Conservation (phyloP, 768 basidiomycete genomes). For the Neoboletus magnificus region DNA sequence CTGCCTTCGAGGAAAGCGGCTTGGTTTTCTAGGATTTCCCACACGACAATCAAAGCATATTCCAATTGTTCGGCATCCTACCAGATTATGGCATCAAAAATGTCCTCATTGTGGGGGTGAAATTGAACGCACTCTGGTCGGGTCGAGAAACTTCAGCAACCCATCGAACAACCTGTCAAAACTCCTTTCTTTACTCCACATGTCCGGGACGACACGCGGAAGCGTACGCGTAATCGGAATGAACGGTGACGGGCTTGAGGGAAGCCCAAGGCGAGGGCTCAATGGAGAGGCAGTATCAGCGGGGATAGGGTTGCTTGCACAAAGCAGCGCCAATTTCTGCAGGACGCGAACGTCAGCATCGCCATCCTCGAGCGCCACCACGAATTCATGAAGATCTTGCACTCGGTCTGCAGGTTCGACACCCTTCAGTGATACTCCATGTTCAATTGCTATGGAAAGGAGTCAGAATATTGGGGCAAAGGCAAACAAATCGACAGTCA, state of each 20-base stretch:
- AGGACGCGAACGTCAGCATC: constrained; percentile 51
- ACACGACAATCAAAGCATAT: constrained; percentile 76
- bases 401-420: constrained; percentile 38
- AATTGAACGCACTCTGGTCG: constrained; percentile 50
- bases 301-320: constrained; percentile 53
- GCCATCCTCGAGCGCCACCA: constrained; percentile 51
- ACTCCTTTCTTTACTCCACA: constrained; percentile 71
- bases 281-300: constrained; percentile 45
- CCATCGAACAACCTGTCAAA: constrained; percentile 71
- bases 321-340: constrained; percentile 64
- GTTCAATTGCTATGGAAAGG: constrained; percentile 36
- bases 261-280: constrained; percentile 49
- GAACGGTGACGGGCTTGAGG: constrained; percentile 59
- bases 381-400: constrained; percentile 52
- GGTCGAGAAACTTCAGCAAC: constrained; percentile 60
- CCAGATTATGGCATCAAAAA: constrained; percentile 1
- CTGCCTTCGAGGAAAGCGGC: constrained; percentile 69
- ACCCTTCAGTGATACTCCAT: constrained; percentile 44
- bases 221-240: constrained; percentile 35
- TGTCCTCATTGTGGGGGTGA: background rate
- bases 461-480: constrained; percentile 9
- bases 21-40: constrained; percentile 82
- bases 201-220: constrained; percentile 46
- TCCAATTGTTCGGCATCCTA: constrained; percentile 66
- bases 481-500: constrained; percentile 37